Evolutionary conservation across 306 rosid species (phyloP).

Genomic region (Rosa multiflora): DNA sequence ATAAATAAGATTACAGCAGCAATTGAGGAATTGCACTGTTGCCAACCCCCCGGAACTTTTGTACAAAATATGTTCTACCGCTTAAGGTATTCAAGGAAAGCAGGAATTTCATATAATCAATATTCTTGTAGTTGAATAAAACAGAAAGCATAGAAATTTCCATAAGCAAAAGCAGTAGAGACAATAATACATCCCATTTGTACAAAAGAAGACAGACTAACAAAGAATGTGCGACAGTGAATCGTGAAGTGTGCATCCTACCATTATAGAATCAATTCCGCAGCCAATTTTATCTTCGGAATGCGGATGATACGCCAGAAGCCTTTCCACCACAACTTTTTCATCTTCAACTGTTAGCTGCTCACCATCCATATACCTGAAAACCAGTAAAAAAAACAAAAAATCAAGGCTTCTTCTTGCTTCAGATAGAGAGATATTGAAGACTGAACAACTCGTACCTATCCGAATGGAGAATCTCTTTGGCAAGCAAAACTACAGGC

Average conservation of each 20-base stretch:
- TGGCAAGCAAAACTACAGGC: slow-evolving; percentile 55
- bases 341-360: slow-evolving; percentile 54
- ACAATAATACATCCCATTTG: not conserved
- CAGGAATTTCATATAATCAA: not conserved
- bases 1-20: too few relatives aligned
- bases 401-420: not conserved
- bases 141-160: not conserved
- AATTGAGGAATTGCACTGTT: too few relatives aligned
- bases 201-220: not conserved
- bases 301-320: slow-evolving; percentile 76
- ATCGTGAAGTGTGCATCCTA: slow-evolving; percentile 1
- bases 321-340: slow-evolving; percentile 60
- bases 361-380: slow-evolving; percentile 72
- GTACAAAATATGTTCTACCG: too few relatives aligned
- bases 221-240: not conserved
- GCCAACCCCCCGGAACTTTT: too few relatives aligned
- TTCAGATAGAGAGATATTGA: not conserved
- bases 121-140: not conserved
- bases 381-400: not conserved
- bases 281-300: slow-evolving; percentile 84
- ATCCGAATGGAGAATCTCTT: slow-evolving; percentile 69
- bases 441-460: slow-evolving; percentile 20
- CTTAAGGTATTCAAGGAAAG: too few relatives aligned
- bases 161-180: not conserved
- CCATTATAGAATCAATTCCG: slow-evolving; percentile 86